phyloP scores from a whole-genome alignment of 2,329 filamentous ascomycete species.

The Huntiella moniliformis region DNA sequence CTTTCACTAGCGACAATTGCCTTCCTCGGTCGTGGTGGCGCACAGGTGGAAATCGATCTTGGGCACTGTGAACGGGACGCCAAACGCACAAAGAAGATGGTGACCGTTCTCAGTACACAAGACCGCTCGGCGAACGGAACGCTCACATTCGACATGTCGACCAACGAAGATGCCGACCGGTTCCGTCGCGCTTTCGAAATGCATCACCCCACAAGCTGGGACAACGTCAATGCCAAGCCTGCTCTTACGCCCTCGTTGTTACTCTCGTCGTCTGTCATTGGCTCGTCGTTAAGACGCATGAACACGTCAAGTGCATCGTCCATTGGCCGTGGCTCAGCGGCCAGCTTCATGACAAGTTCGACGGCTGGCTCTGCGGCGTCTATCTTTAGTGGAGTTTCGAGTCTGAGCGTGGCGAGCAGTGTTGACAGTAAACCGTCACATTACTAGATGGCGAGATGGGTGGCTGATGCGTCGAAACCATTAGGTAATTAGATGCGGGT shows the following conservation, averaged over 20 bases:
- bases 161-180: conserved; percentile 7
- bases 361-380: conserved; percentile 2
- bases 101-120: conserved; percentile 4
- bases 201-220: conserved; percentile 9
- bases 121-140: conserved; percentile 2
- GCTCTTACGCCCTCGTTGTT: conserved; percentile 9
- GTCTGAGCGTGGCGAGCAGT: conserved; percentile 7
- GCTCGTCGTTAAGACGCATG: conserved; percentile 7
- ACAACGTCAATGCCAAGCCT: conserved; percentile 6
- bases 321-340: conserved; percentile 4
- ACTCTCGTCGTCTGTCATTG: conserved; percentile 6
- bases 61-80: conserved; percentile 5
- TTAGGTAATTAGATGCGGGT: background rate
- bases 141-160: conserved; percentile 7
- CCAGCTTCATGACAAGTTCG: conserved; percentile 9
- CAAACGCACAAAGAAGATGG: conserved; percentile 5
- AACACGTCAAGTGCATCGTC: conserved; percentile 6
- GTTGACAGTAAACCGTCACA: background rate
- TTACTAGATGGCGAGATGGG: conserved; percentile 1
- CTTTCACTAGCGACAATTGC: conserved; percentile 8
- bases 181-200: conserved; percentile 10
- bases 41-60: conserved; percentile 8
- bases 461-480: background rate
- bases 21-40: conserved; percentile 8
- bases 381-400: conserved; percentile 6